Conservation (phyloP, 176 grass and related monocot genomes). For the Miscanthus lutarioriparius region DNA sequence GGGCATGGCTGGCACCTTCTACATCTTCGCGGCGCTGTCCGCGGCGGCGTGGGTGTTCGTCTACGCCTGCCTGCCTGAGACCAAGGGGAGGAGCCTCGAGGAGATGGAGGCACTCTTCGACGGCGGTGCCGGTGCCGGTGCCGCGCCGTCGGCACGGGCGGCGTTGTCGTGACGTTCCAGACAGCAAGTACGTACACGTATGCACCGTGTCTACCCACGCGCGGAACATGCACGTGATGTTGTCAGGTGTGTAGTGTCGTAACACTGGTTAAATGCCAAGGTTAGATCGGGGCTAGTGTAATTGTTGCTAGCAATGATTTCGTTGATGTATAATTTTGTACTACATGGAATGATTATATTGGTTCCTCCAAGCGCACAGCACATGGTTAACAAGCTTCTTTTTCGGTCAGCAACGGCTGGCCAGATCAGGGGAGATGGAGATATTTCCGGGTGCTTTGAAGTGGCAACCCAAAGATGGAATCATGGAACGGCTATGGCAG, state of each 20-base stretch:
- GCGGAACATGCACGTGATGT: neutral
- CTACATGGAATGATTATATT: too few species aligned
- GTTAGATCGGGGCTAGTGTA: neutral
- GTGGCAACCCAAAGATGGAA: too few species aligned
- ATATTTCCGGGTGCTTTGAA: too few species aligned
- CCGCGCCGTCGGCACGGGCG: neutral
- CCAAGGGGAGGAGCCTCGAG: constrained; percentile 63
- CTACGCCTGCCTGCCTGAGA: constrained; percentile 63
- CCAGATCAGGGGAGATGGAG: too few species aligned
- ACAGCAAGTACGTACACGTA: neutral
- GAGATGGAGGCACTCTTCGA: constrained; percentile 75
- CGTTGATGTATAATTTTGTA: too few species aligned
- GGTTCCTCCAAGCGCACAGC: too few species aligned
- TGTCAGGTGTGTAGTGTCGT: neutral
- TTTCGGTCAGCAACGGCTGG: too few species aligned
- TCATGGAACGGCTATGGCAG: too few species aligned
- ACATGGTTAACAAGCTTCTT: too few species aligned
- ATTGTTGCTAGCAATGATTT: neutral
- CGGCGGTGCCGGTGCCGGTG: neutral
- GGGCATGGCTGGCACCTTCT: constrained; percentile 61
- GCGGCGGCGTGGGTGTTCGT: constrained; percentile 53
- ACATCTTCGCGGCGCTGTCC: constrained; percentile 45
- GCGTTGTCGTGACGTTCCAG: neutral
- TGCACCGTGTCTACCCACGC: neutral
- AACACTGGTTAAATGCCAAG: neutral